A percentile compares a stretch with the other conserved stretches of the same genome.
Evolutionary conservation across 1,284 basidiomycete species (phyloP).

Genomic region (Flammula alnicola): DNA sequence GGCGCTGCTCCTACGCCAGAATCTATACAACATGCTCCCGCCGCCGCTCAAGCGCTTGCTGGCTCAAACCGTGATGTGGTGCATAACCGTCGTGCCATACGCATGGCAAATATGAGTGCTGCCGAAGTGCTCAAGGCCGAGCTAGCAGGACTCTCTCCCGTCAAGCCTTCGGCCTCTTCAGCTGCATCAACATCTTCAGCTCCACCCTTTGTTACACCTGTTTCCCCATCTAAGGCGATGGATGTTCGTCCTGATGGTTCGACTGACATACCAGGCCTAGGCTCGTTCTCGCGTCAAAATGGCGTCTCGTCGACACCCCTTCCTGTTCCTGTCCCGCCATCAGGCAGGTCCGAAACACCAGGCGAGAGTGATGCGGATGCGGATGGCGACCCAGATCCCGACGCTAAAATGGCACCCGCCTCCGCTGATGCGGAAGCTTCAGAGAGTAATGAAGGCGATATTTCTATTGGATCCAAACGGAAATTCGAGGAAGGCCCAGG

Average conservation of each 20-base stretch:
- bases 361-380: conserved; percentile 32
- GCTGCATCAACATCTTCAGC: conserved; percentile 38
- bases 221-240: conserved; percentile 3
- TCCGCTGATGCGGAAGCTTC: conserved; percentile 18
- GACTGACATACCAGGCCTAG: conserved; percentile 46
- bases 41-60: conserved; percentile 68
- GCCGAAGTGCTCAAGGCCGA: conserved; percentile 94
- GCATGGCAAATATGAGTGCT: conserved; percentile 96
- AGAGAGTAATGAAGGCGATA: conserved; percentile 22
- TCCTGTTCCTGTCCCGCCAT: too few relatives aligned
- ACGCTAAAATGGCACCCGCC: conserved; percentile 15
- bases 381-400: conserved; percentile 33
- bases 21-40: conserved; percentile 57
- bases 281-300: conserved; percentile 23
- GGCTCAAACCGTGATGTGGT: conserved; percentile 88
- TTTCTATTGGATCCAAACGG: conserved; percentile 64
- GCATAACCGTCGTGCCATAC: conserved; percentile 84
- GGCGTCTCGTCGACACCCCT: neutral
- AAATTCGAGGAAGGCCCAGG: conserved; percentile 65
- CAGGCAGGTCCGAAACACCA: conserved; percentile 7
- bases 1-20: conserved; percentile 62
- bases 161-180: conserved; percentile 51
- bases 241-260: too few relatives aligned
- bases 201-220: conserved; percentile 17
- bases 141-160: conserved; percentile 69